Base-by-base conservation (phyloP, 495 filamentous ascomycete species). In the Xylaria telfairii region DNA sequence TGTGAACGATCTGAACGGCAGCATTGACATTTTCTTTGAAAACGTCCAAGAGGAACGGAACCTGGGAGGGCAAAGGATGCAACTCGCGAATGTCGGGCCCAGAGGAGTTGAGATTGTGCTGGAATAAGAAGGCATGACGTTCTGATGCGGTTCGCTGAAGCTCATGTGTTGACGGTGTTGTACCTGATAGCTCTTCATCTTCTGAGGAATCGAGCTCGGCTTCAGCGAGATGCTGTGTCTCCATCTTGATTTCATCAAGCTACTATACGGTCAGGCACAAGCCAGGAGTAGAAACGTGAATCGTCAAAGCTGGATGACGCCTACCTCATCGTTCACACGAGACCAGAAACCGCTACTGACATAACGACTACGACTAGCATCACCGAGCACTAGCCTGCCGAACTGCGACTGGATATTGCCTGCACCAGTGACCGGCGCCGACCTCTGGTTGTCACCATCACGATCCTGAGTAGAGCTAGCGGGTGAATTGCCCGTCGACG, bases 1-100 rank as follows among this genome's bases (percentile, higher is more conserved):
- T 81, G 71, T 91, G 87, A 15, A 90, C 78, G 19, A 86, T 70
- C 53, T 82, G 83, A 10, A 81, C 57, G 30, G 88, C 67, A 0
- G 72, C n/a, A 66, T 90, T 88, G 10, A 90, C 78, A 67, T 89
- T 90, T 54, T 85, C 83, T 9, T 79, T 71, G 73, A 84, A 91
- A 3, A 86, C 74, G 41, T 87, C 78, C 26, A 88, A 68, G 3
- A 90, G 69, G 61, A 84, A 85, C 0, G 83, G 83, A 0, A 90
- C 81, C 61, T 89, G 86, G 1, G 84, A 85, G 0, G 86, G 83
- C 5, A 85, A 53, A 42, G 88, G 88, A 30, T 84, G 84, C 37
- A 89, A 79, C 0, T 83, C 80, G 24, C 78, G 71, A 12, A 85
- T 68, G 39, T 84, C 73, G 6, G 81, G 78, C 28, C 72, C 66